Conservation (phyloP, 176 grass and related monocot genomes). For the Aegilops longissima region DNA sequence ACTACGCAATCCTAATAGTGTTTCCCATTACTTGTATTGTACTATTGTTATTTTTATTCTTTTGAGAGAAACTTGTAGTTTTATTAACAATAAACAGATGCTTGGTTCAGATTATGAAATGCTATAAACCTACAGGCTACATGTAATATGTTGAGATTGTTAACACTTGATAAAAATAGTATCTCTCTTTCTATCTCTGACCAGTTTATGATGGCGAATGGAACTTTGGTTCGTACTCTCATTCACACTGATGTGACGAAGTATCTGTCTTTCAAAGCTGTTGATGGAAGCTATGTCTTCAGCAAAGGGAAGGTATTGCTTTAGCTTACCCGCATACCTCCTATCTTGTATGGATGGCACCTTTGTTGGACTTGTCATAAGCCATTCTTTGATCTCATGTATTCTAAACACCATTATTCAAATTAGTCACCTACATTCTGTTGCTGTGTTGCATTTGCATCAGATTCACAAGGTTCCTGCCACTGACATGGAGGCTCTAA, state of each 20-base stretch:
- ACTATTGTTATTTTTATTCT: neutral
- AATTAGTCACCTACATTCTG: neutral
- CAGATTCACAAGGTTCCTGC: constrained; percentile 92
- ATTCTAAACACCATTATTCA: constrained; percentile 7
- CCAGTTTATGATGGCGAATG: constrained; percentile 95
- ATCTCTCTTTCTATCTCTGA: constrained; percentile 7
- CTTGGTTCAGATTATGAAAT: constrained; percentile 21
- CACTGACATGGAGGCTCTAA: constrained; percentile 87
- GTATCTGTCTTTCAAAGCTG: constrained; percentile 84
- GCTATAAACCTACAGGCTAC: neutral
- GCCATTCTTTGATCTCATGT: constrained; percentile 4
- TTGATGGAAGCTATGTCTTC: constrained; percentile 87
- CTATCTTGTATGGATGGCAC: neutral
- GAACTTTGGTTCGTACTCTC: constrained; percentile 74
- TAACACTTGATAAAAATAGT: constrained; percentile 3
- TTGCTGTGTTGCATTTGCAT: constrained; percentile 24
- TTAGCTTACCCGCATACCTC: neutral
- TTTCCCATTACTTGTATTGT: constrained; percentile 9
- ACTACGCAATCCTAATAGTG: neutral
- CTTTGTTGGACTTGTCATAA: constrained; percentile 1
- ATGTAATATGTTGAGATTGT: constrained; percentile 13
- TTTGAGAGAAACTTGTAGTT: neutral
- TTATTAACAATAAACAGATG: neutral
- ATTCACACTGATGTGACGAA: constrained; percentile 88
- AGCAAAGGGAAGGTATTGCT: constrained; percentile 80